Evolutionary conservation across 1,284 basidiomycete species (phyloP).

Genomic region (Puccinia hordei): DNA sequence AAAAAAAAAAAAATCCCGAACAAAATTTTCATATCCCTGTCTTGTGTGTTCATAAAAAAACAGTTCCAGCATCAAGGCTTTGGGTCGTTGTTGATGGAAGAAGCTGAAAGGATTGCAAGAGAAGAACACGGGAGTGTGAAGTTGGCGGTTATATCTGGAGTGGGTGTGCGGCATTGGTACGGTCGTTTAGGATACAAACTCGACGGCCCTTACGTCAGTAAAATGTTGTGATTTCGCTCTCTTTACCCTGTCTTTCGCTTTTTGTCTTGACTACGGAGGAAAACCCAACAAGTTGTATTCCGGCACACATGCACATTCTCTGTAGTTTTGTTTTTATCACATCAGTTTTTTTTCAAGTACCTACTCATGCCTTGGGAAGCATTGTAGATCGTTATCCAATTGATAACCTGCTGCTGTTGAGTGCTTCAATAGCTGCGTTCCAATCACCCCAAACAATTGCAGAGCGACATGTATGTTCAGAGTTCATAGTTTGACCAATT

Average conservation of each 20-base stretch:
- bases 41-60: conserved; percentile 47
- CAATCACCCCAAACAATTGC: no score
- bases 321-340: no score
- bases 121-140: conserved; percentile 95
- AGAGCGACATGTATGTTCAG: no score
- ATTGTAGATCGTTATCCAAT: no score
- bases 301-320: no score
- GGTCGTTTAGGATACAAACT: conserved; percentile 81
- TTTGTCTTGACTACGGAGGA: no score
- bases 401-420: no score
- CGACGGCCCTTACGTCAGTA: conserved; percentile 97
- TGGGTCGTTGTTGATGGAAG: conserved; percentile 96
- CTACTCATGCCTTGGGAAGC: no score
- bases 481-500: no score
- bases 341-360: no score
- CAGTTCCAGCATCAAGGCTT: conserved; percentile 71
- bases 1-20: not conserved
- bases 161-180: conserved; percentile 57
- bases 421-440: no score
- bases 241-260: not conserved
- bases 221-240: conserved; percentile 63
- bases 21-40: not conserved
- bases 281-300: no score
- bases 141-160: conserved; percentile 91
- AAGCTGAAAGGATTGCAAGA: conserved; percentile 95